phyloP scores from a whole-genome alignment of 73 alveolate species.

The Paramecium sonneborni region DNA sequence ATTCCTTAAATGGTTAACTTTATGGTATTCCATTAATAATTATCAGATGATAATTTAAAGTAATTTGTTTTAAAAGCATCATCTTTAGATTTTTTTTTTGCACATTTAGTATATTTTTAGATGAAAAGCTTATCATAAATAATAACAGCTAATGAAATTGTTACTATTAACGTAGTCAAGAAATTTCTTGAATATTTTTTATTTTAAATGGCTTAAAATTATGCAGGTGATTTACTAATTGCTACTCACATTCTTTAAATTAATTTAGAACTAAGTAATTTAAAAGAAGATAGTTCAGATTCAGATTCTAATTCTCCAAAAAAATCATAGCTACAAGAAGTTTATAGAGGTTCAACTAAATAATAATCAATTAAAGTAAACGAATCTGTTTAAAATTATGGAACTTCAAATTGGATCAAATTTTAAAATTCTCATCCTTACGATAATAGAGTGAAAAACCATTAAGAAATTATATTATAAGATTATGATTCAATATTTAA shows the following conservation, averaged over 20 bases:
- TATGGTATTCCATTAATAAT: conserved; percentile 58
- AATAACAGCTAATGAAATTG: background rate
- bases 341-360: background rate
- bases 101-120: conserved; percentile 56
- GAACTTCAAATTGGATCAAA: background rate
- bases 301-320: background rate
- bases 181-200: background rate
- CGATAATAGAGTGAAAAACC: background rate
- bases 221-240: background rate
- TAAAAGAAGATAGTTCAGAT: background rate
- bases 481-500: background rate
- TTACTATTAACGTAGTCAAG: conserved; percentile 10
- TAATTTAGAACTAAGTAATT: background rate
- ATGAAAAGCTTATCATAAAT: conserved; percentile 37
- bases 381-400: background rate
- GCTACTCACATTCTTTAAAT: conserved; percentile 12
- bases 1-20: conserved; percentile 78
- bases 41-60: conserved; percentile 43
- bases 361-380: background rate
- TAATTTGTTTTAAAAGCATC: conserved; percentile 58
- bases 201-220: background rate
- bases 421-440: background rate
- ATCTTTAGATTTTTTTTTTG: conserved; percentile 59
- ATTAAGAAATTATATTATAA: background rate
- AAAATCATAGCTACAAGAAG: background rate